Evolutionary conservation across 768 basidiomycete species (phyloP), one percentile per base, ranked within the genome.

Genomic region (Cubamyces sp.): DNA sequence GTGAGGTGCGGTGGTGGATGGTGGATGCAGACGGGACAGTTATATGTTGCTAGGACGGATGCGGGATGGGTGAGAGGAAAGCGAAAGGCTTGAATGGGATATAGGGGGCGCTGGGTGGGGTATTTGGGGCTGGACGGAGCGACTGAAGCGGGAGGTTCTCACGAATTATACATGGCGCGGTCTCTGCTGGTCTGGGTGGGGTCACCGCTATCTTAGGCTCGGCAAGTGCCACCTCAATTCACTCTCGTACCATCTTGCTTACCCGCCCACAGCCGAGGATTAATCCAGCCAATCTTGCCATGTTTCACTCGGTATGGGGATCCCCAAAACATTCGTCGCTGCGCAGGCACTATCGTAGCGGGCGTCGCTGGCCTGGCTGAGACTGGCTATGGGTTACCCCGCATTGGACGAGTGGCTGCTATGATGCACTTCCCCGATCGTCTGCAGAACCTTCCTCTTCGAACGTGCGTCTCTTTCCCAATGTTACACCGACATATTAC

Each of bases 231-330:
- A 40, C 40, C 40, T 46, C 42, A 41, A 45, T 37, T 55, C 48
- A n/a, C 41, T 49, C 61, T 62, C 61, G 61, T 62, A 62, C 61
- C 61, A 62, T 51, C 42, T 26, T 47, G 34, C 15, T 26, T 21
- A 50, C 47, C n/a, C 41, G 25, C 26, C 18, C 34, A 6, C 39
- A 40, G 47, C 39, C 56, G 56, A n/a, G n/a, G n/a, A 39, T 14
- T 56, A 39, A 39, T 46, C 14, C 34, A 19, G 14, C 46, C 45
- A 21, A 49, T 49, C 47, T 57, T 50, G 48, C 43, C 48, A 42
- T 51, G 57, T 59, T 45, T 59, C 40, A 59, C 49, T 59, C 47
- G 9, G 23, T 42, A 40, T 42, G 49, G 57, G 40, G 49, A 59
- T 59, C 57, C 57, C 57, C 57, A 59, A 3, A 59, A 40, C 57